These are phyloP conservation scores for Gamsiella multidivaricata DNA, from an alignment of 192 early-diverging fungal species.

Conservation along the genomic window DNA sequence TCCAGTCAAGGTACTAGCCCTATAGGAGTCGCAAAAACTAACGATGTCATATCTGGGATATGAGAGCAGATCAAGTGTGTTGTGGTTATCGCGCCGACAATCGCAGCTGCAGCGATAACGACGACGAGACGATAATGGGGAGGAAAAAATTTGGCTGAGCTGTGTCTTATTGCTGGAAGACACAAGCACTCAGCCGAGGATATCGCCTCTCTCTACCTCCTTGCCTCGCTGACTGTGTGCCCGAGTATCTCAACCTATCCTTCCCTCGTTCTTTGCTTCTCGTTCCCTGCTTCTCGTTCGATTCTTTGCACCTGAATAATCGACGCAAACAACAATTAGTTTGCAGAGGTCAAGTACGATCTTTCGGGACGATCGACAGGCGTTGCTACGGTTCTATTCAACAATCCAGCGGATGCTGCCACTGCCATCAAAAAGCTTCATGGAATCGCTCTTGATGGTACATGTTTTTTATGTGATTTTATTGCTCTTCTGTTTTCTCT, in stretches of 20 bases:
- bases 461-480: neutral
- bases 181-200: neutral
- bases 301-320: neutral
- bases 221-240: neutral
- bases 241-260: constrained; percentile 4
- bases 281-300: neutral
- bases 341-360: constrained; percentile 61
- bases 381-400: constrained; percentile 59
- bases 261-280: too few relatives aligned
- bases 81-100: too few relatives aligned
- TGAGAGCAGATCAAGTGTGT: too few relatives aligned
- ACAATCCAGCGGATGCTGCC: constrained; percentile 52
- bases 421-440: constrained; percentile 61
- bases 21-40: neutral
- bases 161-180: too few relatives aligned
- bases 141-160: too few relatives aligned
- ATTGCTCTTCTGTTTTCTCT: neutral
- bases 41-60: too few relatives aligned
- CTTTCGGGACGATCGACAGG: constrained; percentile 65
- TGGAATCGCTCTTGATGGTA: constrained; percentile 66
- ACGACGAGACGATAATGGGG: too few relatives aligned
- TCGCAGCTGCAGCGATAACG: too few relatives aligned
- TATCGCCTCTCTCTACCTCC: neutral
- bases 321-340: constrained; percentile 9
- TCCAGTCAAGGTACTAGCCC: constrained; percentile 53